phyloP scores from a whole-genome alignment of 2,329 filamentous ascomycete species.

The Aureobasidium subglaciale region DNA sequence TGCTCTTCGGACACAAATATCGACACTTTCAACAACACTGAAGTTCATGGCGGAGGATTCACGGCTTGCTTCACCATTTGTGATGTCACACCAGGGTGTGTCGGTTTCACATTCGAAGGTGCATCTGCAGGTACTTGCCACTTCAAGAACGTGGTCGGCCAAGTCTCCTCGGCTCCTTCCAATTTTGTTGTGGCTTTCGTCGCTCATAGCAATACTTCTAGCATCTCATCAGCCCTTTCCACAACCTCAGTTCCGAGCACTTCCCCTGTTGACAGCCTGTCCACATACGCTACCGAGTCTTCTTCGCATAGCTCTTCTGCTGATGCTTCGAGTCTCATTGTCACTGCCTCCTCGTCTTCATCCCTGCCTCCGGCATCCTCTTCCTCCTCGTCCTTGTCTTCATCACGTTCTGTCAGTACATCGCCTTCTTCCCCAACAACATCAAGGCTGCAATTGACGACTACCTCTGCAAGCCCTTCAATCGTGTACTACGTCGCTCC shows the following conservation, averaged over 20 bases:
- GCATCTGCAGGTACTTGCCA: constrained; percentile 15
- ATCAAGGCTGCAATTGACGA: background rate
- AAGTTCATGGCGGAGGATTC: constrained; percentile 14
- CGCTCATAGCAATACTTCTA: background rate
- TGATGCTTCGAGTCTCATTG: background rate
- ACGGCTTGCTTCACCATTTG: constrained; percentile 19
- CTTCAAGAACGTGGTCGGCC: constrained; percentile 14
- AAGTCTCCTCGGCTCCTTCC: background rate
- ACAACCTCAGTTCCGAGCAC: no score
- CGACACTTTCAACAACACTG: background rate
- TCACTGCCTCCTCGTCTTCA: background rate
- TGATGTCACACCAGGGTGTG: constrained; percentile 17
- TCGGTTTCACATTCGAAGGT: constrained; percentile 16
- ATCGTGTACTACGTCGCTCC: constrained; percentile 14
- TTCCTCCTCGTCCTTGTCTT: background rate
- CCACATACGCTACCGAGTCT: background rate
- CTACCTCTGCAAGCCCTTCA: constrained; percentile 1
- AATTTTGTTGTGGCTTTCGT: constrained; percentile 16
- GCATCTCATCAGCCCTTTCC: background rate
- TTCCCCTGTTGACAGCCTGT: no score
- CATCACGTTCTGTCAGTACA: background rate
- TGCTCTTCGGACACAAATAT: constrained; percentile 17
- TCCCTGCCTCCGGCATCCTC: background rate
- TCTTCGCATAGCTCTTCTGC: background rate
- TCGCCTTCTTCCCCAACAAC: background rate